phyloP scores from a whole-genome alignment of 129 eudicot species.

The sunflower (Helianthus annuus) region HanXRQr2.0-SUNRISE NC_035440.2:12789839-12790338 shows the following conservation, averaged over 20 bases:
- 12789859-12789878: not conserved
- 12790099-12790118: not conserved
- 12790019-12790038: conserved; percentile 35
- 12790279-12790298: too few species aligned
- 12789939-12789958: conserved; percentile 71
- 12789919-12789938: conserved; percentile 48
- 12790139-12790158: conserved; percentile 45
- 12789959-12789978: conserved; percentile 64
- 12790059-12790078: conserved; percentile 6
- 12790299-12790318: too few species aligned
- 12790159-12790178: conserved; percentile 46
- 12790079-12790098: not conserved
- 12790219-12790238: conserved; percentile 23
- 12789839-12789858: not conserved
- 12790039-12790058: conserved; percentile 38
- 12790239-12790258: conserved; percentile 32
- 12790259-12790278: too few species aligned
- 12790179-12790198: conserved; percentile 39
- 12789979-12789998: conserved; percentile 77
- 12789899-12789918: conserved; percentile 23
- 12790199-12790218: conserved; percentile 39
- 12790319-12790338: too few species aligned
- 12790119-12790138: conserved; percentile 15
- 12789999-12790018: conserved; percentile 23
- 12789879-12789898: conserved; percentile 21